Base-by-base conservation (phyloP, 257 asterid genomes). In the Craterostigma plantagineum region DNA sequence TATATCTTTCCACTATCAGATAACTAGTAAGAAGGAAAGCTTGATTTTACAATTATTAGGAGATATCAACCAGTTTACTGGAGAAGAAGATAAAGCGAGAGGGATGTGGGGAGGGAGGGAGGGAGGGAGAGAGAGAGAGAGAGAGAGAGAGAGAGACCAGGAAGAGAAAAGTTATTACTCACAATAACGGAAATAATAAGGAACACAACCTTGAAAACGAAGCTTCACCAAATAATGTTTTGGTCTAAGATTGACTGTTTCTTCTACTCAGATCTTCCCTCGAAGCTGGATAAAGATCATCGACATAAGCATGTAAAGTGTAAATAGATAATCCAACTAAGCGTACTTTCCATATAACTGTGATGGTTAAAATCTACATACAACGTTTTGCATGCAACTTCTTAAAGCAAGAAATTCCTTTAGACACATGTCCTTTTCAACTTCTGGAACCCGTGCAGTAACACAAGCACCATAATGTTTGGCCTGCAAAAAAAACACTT, bases 311-410 rank as follows among this genome's bases (percentile, higher is more conserved):
- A 16, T 40, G 42, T 18, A 12, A 17, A 13, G 57, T 49, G n/a
- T 33, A 50, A 30, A 17, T 3, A 40, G 4, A 11, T 14, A 14
- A 14, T 6, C 17, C 8, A 42, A 34, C 7, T 34, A 34, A 6
- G 37, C 11, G 7, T 34, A 6, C 37, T 6, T 6, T 34, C 37
- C 7, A 34, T 34, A 34, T 6, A 34, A 34, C 7, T 11, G 11
- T 11, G 11, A 34, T 38, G 10, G n/a, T 38, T 12, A 12, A 38
- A 38, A 3, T 15, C 11, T 9, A 3, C 71, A 50, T 86, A 82
- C 93, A 79, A 66, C 69, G 37, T 58, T 82, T 66, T 76, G 76
- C 92, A 79, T 73, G 80, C 98, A 87, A 61, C 67, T 71, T 51
- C 69, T 65, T 43, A 87, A 71, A 54, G 54, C 48, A 51, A 74